phyloP scores from a whole-genome alignment of 1,284 basidiomycete genomes.

The Ceratobasidium theobromae region DNA sequence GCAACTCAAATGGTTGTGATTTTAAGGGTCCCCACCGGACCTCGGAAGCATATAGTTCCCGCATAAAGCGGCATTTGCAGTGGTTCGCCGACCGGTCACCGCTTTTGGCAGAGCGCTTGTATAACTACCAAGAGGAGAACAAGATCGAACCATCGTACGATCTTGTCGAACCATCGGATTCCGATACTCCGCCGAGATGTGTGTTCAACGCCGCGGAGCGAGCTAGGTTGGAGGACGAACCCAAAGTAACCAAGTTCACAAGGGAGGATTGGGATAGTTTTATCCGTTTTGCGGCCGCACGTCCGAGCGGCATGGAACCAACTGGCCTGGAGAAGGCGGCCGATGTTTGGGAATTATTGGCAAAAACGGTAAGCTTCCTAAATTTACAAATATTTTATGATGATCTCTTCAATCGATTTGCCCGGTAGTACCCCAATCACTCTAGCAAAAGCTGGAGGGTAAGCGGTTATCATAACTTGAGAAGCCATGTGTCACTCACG shows the following conservation, averaged over 20 bases:
- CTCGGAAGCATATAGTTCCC: neutral
- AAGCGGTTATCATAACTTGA: neutral
- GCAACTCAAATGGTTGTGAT: neutral
- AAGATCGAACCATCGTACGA: neutral
- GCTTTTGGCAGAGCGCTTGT: neutral
- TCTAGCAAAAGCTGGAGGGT: conserved; percentile 21
- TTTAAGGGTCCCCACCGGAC: conserved; percentile 7
- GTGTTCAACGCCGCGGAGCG: too few relatives aligned
- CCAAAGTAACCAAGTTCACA: neutral
- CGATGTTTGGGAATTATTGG: conserved; percentile 13
- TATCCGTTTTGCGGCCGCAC: conserved; percentile 21
- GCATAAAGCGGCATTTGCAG: neutral
- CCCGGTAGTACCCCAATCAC: conserved; percentile 5
- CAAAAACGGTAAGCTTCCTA: neutral
- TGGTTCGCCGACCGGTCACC: conserved; percentile 1
- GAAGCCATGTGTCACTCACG: neutral
- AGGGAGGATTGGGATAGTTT: neutral
- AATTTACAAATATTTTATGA: neutral
- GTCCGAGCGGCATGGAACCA: conserved; percentile 23
- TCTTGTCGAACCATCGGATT: neutral
- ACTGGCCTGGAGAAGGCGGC: neutral
- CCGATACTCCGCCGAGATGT: neutral
- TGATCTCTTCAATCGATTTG: neutral
- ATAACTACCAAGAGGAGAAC: neutral
- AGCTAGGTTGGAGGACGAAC: neutral